These are phyloP conservation scores for Astraeus odoratus DNA, from an alignment of 768 basidiomycete species.

Conservation along the genomic window DNA sequence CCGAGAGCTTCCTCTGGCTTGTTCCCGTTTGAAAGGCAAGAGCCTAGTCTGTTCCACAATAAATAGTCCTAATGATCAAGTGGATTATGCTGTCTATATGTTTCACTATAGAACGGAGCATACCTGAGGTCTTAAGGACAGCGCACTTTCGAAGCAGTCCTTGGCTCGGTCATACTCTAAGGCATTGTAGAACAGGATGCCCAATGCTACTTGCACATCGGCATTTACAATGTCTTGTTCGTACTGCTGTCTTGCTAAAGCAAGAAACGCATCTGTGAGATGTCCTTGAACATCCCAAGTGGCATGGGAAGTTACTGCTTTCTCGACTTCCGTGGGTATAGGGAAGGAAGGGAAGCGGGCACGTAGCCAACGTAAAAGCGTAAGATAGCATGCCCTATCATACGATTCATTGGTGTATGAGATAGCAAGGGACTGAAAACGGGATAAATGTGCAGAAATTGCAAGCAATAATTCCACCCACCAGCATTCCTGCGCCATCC, in stretches of 20 bases:
- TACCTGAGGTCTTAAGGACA: slow-evolving; percentile 70
- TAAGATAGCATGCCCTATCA: slow-evolving; percentile 79
- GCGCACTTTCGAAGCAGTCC: slow-evolving; percentile 90
- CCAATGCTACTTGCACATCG: slow-evolving; percentile 89
- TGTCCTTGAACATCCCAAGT: slow-evolving; percentile 79
- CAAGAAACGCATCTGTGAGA: slow-evolving; percentile 78
- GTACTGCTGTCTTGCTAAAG: slow-evolving; percentile 79
- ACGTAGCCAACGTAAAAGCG: slow-evolving; percentile 79
- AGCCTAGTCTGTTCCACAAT: slow-evolving; percentile 94
- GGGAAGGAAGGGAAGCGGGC: slow-evolving; percentile 54
- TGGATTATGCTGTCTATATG: background rate
- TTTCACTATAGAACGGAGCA: slow-evolving; percentile 13
- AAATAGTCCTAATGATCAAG: slow-evolving; percentile 63
- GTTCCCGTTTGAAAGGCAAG: slow-evolving; percentile 88
- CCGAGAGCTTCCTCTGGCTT: slow-evolving; percentile 91
- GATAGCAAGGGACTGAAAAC: slow-evolving; percentile 78
- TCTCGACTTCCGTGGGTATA: slow-evolving; percentile 48
- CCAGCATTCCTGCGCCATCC: slow-evolving; percentile 69
- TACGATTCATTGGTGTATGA: slow-evolving; percentile 93
- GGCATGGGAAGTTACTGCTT: slow-evolving; percentile 47
- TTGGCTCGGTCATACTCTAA: slow-evolving; percentile 82
- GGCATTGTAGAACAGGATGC: slow-evolving; percentile 88
- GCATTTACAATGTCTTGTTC: slow-evolving; percentile 66
- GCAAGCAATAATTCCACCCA: slow-evolving; percentile 28
- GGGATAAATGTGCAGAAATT: slow-evolving; percentile 7